Base-by-base conservation (phyloP, 2,329 filamentous ascomycete genomes). In the Colletotrichum phormii region DNA sequence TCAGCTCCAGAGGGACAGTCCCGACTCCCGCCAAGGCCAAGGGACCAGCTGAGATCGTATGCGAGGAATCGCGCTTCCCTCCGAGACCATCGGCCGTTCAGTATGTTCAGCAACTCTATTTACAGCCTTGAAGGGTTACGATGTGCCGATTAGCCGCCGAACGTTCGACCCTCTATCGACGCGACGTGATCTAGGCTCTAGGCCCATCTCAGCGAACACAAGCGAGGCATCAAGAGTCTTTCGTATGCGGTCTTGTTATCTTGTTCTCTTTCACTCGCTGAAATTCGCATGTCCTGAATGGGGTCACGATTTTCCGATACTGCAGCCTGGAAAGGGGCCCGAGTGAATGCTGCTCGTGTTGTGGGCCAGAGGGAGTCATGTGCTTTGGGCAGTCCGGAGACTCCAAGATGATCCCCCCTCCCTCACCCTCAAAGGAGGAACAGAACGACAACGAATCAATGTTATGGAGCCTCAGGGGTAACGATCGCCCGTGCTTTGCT, bases 401-500 rank as follows among this genome's bases (percentile, higher is more conserved):
- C 55, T 46, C n/a, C 13, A 22, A 37, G 55, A 31, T 46, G 31
- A 60, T 51, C 37, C 33, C 42, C 31, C 26, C 4, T 5, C 7
- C 46, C 22, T 15, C 18, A 53, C 35, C n/a, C n/a, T 29, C 22
- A 46, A 13, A 31, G 22, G 57, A 31, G 35, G 37, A 33, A 31
- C 22, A 12, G n/a, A 53, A 37, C 37, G 22, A 42, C 46, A 35
- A 24, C 4, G 29, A 53, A 37, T 37, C 7, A 58, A 26, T 57
- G 51, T 12, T 54, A 64, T 35, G 59, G 37, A 26, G 42, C n/a
- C 12, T 57, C 13, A n/a, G 35, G 33, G 64, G 26, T 5, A n/a
- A 33, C 46, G 55, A 67, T 71, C 55, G 33, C 13, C 62, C 68
- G 29, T 46, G n/a, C 26, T 13, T 35, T 62, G 55, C 66, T 49